Conservation (phyloP, 495 filamentous ascomycete species). For the Aspergillus campestris region DNA sequence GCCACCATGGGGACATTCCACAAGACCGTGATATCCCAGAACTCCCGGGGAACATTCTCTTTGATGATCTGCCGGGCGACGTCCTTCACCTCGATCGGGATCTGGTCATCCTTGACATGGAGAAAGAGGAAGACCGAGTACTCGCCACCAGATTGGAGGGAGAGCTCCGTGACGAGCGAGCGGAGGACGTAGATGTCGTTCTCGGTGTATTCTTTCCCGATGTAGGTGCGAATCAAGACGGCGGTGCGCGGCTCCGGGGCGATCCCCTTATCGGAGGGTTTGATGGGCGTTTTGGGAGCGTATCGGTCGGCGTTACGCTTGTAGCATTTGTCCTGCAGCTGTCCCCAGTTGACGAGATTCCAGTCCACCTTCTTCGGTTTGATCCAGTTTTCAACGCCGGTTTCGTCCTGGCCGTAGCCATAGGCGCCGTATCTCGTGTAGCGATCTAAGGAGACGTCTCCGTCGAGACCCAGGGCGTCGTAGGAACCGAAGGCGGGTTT, state of each 20-base stretch:
- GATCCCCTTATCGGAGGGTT: too few species aligned
- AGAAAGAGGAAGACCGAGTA: slow-evolving; percentile 68
- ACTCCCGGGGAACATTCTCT: slow-evolving; percentile 51
- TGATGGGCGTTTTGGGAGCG: not conserved
- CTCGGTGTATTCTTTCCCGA: slow-evolving; percentile 22
- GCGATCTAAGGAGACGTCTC: slow-evolving; percentile 44
- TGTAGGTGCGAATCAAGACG: not conserved
- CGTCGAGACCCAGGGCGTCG: slow-evolving; percentile 38
- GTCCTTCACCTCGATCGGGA: slow-evolving; percentile 46
- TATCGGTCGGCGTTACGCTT: slow-evolving; percentile 55
- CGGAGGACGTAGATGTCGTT: slow-evolving; percentile 64
- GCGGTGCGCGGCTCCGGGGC: too few species aligned
- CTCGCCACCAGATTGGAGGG: slow-evolving; percentile 61
- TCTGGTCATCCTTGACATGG: slow-evolving; percentile 50
- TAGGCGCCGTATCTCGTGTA: slow-evolving; percentile 46
- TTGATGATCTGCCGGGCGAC: slow-evolving; percentile 45
- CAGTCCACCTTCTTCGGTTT: slow-evolving; percentile 42
- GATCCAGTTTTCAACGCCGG: slow-evolving; percentile 11
- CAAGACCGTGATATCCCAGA: slow-evolving; percentile 55
- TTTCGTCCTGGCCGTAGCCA: slow-evolving; percentile 33
- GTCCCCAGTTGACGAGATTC: slow-evolving; percentile 61
- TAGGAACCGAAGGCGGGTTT: slow-evolving; percentile 38
- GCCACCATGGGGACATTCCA: slow-evolving; percentile 53
- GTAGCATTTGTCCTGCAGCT: slow-evolving; percentile 56
- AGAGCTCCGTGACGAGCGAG: slow-evolving; percentile 64